Conservation (phyloP, 768 basidiomycete species). For the Pleurotus pulmonarius region DNA sequence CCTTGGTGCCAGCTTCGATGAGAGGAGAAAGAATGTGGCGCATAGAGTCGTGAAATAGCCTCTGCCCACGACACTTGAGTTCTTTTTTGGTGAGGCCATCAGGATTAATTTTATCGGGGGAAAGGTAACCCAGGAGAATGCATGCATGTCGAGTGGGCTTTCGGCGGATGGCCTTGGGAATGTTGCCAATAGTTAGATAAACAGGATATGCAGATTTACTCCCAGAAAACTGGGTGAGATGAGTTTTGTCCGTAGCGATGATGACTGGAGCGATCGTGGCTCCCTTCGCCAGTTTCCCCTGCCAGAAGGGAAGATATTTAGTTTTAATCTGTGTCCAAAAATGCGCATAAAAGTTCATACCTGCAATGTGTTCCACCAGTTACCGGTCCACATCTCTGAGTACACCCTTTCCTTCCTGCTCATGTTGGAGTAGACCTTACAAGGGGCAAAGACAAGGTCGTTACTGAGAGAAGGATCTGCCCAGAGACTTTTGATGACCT, state of each 20-base stretch:
- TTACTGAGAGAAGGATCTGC: no score
- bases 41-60: constrained; percentile 34
- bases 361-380: constrained; percentile 34
- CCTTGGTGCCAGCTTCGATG: constrained; percentile 17
- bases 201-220: constrained; percentile 39
- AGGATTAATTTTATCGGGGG: constrained; percentile 26
- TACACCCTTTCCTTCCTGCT: constrained; percentile 17
- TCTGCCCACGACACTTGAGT: constrained; percentile 15
- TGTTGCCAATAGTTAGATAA: constrained; percentile 39
- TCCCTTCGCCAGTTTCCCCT: constrained; percentile 15
- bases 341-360: constrained; percentile 14
- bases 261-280: constrained; percentile 33
- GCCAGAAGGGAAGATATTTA: neutral
- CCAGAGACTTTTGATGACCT: no score
- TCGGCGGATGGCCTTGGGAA: constrained; percentile 26
- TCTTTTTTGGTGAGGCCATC: constrained; percentile 8
- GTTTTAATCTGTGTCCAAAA: neutral
- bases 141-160: constrained; percentile 27
- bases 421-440: no score
- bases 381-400: constrained; percentile 32
- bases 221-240: constrained; percentile 28
- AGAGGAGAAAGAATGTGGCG: constrained; percentile 26
- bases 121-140: constrained; percentile 35
- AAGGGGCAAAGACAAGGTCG: no score
- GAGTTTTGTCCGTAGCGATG: constrained; percentile 34